phyloP scores from a whole-genome alignment of 768 basidiomycete species.

The Kwoniella bestiolae region DNA sequence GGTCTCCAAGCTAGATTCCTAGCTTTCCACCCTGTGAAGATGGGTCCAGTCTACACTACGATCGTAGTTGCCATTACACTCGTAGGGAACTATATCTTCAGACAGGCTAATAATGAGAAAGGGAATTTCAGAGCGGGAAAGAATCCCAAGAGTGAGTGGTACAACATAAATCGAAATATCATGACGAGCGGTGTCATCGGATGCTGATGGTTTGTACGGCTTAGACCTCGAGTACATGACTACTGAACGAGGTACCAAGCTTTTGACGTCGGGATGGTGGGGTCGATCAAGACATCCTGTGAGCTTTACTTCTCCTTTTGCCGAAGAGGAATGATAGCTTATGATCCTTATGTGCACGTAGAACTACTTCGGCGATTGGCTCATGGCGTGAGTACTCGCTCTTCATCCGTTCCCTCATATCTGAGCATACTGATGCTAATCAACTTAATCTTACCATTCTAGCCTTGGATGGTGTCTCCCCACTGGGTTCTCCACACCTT shows the following conservation, averaged over 20 bases:
- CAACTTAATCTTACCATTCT: too few species aligned
- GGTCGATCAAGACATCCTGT: conserved; percentile 84
- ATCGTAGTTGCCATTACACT: conserved; percentile 69
- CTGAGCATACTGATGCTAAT: too few species aligned
- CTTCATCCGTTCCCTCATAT: too few species aligned
- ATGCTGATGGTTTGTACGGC: neutral
- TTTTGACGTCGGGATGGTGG: conserved; percentile 98
- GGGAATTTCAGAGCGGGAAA: conserved; percentile 90
- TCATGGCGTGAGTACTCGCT: conserved; percentile 55
- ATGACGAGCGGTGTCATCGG: neutral
- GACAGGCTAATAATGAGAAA: conserved; percentile 87
- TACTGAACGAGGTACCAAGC: conserved; percentile 83
- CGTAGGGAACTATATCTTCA: conserved; percentile 88
- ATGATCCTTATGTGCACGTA: conserved; percentile 4
- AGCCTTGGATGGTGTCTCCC: conserved; percentile 84
- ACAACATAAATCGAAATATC: neutral
- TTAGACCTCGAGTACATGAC: conserved; percentile 76
- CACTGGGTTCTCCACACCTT: conserved; percentile 85
- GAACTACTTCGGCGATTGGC: conserved; percentile 59
- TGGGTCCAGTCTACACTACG: conserved; percentile 67
- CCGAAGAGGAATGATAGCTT: neutral
- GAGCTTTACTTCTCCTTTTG: conserved; percentile 22
- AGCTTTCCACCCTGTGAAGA: conserved; percentile 81
- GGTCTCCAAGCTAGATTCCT: conserved; percentile 92
- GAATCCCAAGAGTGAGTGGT: conserved; percentile 82